A percentile compares a stretch with the other conserved stretches of the same genome.
phyloP scores from a whole-genome alignment of 1,284 basidiomycete species.

The Leccinum pachyderme region DNA sequence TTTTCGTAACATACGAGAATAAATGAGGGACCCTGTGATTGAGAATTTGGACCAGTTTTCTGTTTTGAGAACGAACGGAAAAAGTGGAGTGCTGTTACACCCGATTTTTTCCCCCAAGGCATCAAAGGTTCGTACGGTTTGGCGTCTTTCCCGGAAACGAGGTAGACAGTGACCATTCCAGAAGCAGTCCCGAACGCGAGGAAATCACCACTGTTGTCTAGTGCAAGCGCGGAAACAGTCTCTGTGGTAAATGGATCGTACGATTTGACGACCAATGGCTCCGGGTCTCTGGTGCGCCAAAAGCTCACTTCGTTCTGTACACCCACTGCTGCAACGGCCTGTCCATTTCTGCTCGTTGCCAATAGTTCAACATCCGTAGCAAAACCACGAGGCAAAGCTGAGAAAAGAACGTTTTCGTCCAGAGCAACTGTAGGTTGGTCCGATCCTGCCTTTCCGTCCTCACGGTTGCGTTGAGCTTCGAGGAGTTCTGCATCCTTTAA shows the following conservation, averaged over 20 bases:
- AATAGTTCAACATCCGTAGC: slow-evolving; percentile 80
- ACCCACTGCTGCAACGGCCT: slow-evolving; percentile 67
- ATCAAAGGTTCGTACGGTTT: slow-evolving; percentile 44
- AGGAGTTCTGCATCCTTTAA: slow-evolving; percentile 90
- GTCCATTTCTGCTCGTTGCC: slow-evolving; percentile 65
- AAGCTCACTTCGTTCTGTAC: slow-evolving; percentile 74
- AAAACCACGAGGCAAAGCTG: slow-evolving; percentile 74
- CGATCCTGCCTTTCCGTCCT: slow-evolving; percentile 41
- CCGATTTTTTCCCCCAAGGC: slow-evolving; percentile 31
- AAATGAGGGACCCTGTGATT: slow-evolving; percentile 28
- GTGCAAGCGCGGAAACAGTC: slow-evolving; percentile 55
- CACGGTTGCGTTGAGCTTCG: slow-evolving; percentile 75
- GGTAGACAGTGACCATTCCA: slow-evolving; percentile 59
- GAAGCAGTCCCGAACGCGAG: slow-evolving; percentile 65
- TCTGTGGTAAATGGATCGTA: slow-evolving; percentile 41
- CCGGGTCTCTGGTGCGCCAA: slow-evolving; percentile 52
- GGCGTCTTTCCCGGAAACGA: slow-evolving; percentile 42
- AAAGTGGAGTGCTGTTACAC: slow-evolving; percentile 37
- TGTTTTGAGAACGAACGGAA: slow-evolving; percentile 25
- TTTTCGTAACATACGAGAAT: slow-evolving; percentile 60
- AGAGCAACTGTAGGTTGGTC: slow-evolving; percentile 38
- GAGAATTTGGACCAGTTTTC: slow-evolving; percentile 33
- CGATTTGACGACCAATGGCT: slow-evolving; percentile 40
- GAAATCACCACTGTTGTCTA: slow-evolving; percentile 54
- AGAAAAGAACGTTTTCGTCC: slow-evolving; percentile 53